Evolutionary conservation across 116 monocot species (phyloP).

Genomic region (Cymodocea nodosa): DNA sequence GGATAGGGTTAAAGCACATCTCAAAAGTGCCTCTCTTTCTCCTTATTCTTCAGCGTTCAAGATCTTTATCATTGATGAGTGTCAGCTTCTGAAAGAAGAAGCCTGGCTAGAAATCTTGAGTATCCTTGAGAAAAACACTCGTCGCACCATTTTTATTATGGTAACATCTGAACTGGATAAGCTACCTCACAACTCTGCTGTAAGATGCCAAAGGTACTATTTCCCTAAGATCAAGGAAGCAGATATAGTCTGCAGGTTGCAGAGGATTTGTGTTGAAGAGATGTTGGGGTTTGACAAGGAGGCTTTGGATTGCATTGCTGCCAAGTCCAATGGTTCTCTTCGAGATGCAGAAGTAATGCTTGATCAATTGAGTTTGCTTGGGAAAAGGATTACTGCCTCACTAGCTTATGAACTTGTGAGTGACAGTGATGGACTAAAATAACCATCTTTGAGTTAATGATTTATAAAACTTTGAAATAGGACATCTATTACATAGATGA

Average conservation of each 20-base stretch:
- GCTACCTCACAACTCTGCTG: conserved; percentile 41
- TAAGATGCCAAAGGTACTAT: conserved; percentile 71
- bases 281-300: conserved; percentile 58
- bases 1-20: conserved; percentile 50
- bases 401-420: conserved; percentile 90
- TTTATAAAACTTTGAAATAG: not conserved
- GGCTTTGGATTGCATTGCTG: conserved; percentile 61
- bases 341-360: conserved; percentile 86
- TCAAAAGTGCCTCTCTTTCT: conserved; percentile 49
- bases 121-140: conserved; percentile 37
- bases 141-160: conserved; percentile 59
- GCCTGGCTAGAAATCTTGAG: conserved; percentile 69
- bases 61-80: conserved; percentile 85
- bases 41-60: conserved; percentile 60
- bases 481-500: not conserved
- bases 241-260: conserved; percentile 48
- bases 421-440: too few species aligned
- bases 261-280: conserved; percentile 72
- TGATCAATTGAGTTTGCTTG: conserved; percentile 87
- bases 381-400: conserved; percentile 69
- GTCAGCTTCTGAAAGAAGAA: conserved; percentile 48
- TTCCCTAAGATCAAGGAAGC: conserved; percentile 74
- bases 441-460: not conserved
- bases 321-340: conserved; percentile 74
- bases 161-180: conserved; percentile 66